Conservation (phyloP, 2,329 filamentous ascomycete genomes). For the Stachybotrys chartarum region DNA sequence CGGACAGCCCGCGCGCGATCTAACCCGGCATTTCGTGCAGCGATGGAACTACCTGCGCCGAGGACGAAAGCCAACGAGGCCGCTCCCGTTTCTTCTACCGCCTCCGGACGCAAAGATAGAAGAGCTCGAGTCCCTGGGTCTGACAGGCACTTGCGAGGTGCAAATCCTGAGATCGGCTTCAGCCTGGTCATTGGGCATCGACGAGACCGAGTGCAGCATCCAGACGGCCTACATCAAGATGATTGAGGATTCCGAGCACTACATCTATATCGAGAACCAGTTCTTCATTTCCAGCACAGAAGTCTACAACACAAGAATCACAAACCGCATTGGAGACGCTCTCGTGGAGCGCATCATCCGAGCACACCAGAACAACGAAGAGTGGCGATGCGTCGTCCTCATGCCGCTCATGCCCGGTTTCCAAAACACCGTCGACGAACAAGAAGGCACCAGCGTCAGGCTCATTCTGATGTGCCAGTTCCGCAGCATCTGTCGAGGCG, state of each 20-base stretch:
- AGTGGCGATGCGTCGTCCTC: constrained; percentile 84
- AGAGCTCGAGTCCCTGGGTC: constrained; percentile 79
- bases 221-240: constrained; percentile 92
- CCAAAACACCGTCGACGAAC: constrained; percentile 90
- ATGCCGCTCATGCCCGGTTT: constrained; percentile 98
- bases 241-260: constrained; percentile 92
- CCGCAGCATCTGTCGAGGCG: constrained; percentile 88
- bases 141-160: constrained; percentile 92
- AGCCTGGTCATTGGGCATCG: constrained; percentile 87
- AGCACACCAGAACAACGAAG: constrained; percentile 74
- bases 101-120: constrained; percentile 84
- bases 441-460: constrained; percentile 89
- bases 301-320: constrained; percentile 77
- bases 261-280: constrained; percentile 98
- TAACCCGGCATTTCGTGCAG: constrained; percentile 94
- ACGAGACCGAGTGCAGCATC: constrained; percentile 86
- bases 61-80: constrained; percentile 85
- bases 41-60: constrained; percentile 96
- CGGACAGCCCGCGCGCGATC: constrained; percentile 86
- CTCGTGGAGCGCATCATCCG: constrained; percentile 85
- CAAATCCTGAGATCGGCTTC: constrained; percentile 89
- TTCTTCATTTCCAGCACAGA: constrained; percentile 95
- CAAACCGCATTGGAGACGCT: constrained; percentile 91
- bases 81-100: constrained; percentile 86
- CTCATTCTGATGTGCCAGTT: constrained; percentile 97